These are phyloP conservation scores for Parsonsia alboflavescens DNA, from an alignment of 257 asterid species.

Conservation along the genomic window DNA sequence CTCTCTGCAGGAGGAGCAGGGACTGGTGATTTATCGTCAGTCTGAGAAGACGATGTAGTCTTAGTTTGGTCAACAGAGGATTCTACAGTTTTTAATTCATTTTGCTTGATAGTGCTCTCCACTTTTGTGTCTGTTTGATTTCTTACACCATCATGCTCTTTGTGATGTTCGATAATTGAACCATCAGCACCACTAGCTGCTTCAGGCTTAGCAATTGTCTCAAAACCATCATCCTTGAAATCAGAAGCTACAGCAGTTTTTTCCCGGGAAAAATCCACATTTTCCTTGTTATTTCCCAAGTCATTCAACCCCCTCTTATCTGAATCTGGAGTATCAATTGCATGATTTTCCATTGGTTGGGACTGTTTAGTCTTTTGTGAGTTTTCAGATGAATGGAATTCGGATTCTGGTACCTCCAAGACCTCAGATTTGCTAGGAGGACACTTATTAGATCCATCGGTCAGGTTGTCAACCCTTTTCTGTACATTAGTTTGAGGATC, in stretches of 20 bases:
- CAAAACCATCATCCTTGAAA: conserved; percentile 27
- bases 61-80: conserved; percentile 35
- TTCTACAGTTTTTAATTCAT: conserved; percentile 22
- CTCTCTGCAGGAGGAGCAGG: conserved; percentile 46
- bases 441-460: conserved; percentile 31
- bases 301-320: conserved; percentile 30
- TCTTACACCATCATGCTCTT: conserved; percentile 29
- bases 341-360: conserved; percentile 27
- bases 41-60: conserved; percentile 24
- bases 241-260: conserved; percentile 31
- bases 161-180: conserved; percentile 26
- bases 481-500: conserved; percentile 34
- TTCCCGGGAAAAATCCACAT: conserved; percentile 27
- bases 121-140: conserved; percentile 21
- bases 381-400: conserved; percentile 40
- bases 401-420: conserved; percentile 35
- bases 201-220: conserved; percentile 37
- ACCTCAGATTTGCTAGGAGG: conserved; percentile 38
- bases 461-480: conserved; percentile 27
- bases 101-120: conserved; percentile 20
- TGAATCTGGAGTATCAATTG: conserved; percentile 26
- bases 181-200: conserved; percentile 39
- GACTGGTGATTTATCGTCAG: conserved; percentile 37
- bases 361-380: conserved; percentile 22
- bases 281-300: conserved; percentile 25